Conservation (phyloP, 805 yeast genomes). For the Spathaspora hagerdaliae region DNA sequence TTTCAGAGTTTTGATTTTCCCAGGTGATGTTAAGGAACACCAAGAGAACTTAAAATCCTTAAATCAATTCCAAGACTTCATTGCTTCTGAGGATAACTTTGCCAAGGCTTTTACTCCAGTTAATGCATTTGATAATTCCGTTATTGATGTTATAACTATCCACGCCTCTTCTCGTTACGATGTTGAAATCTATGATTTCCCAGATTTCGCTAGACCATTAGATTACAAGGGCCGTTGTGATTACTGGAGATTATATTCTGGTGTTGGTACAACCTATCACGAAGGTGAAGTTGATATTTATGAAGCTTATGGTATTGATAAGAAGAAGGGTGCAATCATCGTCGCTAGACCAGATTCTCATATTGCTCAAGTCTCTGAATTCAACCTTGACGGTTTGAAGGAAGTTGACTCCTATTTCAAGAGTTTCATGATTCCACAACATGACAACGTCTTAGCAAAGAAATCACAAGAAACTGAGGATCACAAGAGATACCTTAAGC, state of each 20-base stretch:
- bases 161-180: constrained; percentile 15
- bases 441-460: constrained; percentile 3
- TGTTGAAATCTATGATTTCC: constrained; percentile 22
- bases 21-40: constrained; percentile 16
- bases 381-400: constrained; percentile 11
- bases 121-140: constrained; percentile 17
- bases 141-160: constrained; percentile 20
- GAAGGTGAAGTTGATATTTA: constrained; percentile 22
- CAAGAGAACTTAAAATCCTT: constrained; percentile 4
- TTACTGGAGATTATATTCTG: constrained; percentile 23
- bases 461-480: constrained; percentile 2
- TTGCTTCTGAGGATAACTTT: constrained; percentile 12
- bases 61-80: constrained; percentile 7
- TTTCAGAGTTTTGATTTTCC: constrained; percentile 23
- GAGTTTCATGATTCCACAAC: constrained; percentile 11
- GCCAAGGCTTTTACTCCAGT: constrained; percentile 17
- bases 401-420: constrained; percentile 16
- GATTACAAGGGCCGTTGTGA: constrained; percentile 18
- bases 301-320: constrained; percentile 21
- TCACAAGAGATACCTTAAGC: constrained; percentile 9
- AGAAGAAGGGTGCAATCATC: constrained; percentile 17
- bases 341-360: constrained; percentile 31
- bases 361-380: constrained; percentile 19
- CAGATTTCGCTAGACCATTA: constrained; percentile 18
- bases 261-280: constrained; percentile 22